These are phyloP conservation scores for Chaetoceros muelleri DNA, from an alignment of 108 stramenopile species.

Conservation along the genomic window DNA sequence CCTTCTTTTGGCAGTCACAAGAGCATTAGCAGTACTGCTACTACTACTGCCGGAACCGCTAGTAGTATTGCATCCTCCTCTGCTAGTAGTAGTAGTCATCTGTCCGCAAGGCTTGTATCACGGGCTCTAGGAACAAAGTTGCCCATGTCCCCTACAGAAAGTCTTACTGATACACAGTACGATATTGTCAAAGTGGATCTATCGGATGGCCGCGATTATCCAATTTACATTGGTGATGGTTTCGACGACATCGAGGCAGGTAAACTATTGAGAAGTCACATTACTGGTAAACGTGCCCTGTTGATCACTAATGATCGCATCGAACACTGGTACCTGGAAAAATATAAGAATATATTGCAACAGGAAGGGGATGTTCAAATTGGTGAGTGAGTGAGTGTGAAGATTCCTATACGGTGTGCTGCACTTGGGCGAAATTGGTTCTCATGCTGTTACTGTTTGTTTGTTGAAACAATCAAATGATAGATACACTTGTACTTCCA, in stretches of 20 bases:
- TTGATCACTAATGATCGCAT: slow-evolving; percentile 76
- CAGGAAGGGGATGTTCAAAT: slow-evolving; percentile 11
- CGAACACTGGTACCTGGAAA: slow-evolving; percentile 64
- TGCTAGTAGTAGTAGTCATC: no score
- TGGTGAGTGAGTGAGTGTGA: not conserved
- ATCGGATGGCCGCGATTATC: slow-evolving; percentile 69
- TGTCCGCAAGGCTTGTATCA: no score
- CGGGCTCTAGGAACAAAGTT: no score
- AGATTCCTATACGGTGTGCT: not conserved
- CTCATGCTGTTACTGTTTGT: not conserved
- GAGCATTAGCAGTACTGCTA: no score
- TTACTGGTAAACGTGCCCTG: slow-evolving; percentile 43
- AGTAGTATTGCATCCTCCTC: no score
- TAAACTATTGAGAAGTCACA: slow-evolving; percentile 22
- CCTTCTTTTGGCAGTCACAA: no score
- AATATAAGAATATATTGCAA: slow-evolving; percentile 34
- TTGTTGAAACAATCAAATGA: no score
- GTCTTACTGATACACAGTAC: slow-evolving; percentile 19
- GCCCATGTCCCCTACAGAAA: not conserved
- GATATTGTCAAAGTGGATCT: slow-evolving; percentile 76
- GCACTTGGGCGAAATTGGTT: not conserved
- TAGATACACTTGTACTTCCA: slow-evolving; percentile 67
- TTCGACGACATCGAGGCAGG: slow-evolving; percentile 43
- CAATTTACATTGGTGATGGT: slow-evolving; percentile 78
- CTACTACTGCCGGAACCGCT: no score